Evolutionary conservation across 176 grass and related monocot genomes (phyloP).

Genomic region (Phyllostachys edulis): DNA sequence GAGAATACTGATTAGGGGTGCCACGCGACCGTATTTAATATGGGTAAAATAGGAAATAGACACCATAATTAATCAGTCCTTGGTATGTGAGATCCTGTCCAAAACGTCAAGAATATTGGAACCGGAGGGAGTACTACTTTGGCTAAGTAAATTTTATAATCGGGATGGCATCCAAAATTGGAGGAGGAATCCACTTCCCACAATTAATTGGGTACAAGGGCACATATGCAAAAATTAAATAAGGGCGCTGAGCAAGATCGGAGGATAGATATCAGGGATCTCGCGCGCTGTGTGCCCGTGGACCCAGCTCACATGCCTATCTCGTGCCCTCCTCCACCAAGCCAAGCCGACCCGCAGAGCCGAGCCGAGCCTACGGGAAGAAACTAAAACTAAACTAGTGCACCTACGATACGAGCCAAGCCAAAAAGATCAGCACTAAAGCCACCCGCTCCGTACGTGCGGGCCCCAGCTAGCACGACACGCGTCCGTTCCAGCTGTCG

Average conservation of each 20-base stretch:
- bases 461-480: constrained; percentile 6
- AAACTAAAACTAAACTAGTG: neutral
- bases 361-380: neutral
- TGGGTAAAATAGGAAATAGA: too few species aligned
- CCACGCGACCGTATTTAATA: too few species aligned
- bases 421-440: constrained; percentile 1
- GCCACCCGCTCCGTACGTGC: neutral
- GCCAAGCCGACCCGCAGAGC: neutral
- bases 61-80: too few species aligned
- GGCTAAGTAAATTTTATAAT: too few species aligned
- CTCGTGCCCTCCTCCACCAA: neutral
- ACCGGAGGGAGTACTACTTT: too few species aligned
- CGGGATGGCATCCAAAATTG: neutral
- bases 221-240: neutral
- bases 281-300: neutral
- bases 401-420: neutral
- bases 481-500: constrained; percentile 35
- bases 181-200: neutral
- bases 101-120: too few species aligned
- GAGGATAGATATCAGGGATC: neutral
- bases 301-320: constrained; percentile 26
- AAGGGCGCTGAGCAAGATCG: neutral
- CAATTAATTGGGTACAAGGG: neutral
- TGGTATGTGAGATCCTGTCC: too few species aligned
- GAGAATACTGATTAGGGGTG: too few species aligned